phyloP scores from a whole-genome alignment of 768 basidiomycete species.

The Tricholoma sp. region DNA sequence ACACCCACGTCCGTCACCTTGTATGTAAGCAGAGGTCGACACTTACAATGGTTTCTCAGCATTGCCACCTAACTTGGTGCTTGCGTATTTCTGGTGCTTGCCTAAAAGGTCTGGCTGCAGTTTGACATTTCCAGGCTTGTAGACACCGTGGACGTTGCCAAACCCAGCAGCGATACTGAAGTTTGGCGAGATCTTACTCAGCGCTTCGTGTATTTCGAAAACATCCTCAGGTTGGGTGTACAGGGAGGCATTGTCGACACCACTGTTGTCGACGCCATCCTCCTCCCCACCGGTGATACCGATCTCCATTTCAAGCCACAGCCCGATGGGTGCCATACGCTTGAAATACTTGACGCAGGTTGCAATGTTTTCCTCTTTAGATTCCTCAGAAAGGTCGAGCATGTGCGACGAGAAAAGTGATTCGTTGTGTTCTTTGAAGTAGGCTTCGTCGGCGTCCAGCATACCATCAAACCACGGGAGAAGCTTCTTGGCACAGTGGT shows the following conservation, averaged over 20 bases:
- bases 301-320: slow-evolving; percentile 99
- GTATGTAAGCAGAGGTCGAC: not conserved
- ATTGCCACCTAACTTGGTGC: slow-evolving; percentile 59
- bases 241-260: slow-evolving; percentile 86
- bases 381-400: slow-evolving; percentile 93
- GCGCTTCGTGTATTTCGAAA: slow-evolving; percentile 83
- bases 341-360: slow-evolving; percentile 93
- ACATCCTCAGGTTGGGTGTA: slow-evolving; percentile 99
- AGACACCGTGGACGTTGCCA: slow-evolving; percentile 98
- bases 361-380: slow-evolving; percentile 91
- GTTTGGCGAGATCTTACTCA: slow-evolving; percentile 81
- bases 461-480: slow-evolving; percentile 99
- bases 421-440: slow-evolving; percentile 85
- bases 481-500: slow-evolving; percentile 98
- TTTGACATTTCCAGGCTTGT: slow-evolving; percentile 97
- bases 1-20: not conserved
- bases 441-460: slow-evolving; percentile 93
- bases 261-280: slow-evolving; percentile 98
- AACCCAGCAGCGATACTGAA: slow-evolving; percentile 98
- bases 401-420: slow-evolving; percentile 96
- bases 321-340: slow-evolving; percentile 86
- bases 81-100: slow-evolving; percentile 82
- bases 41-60: slow-evolving; percentile 78
- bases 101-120: slow-evolving; percentile 87
- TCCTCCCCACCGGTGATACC: slow-evolving; percentile 99